phyloP scores from a whole-genome alignment of 257 asterid species.

The Linaria vulgaris region DNA sequence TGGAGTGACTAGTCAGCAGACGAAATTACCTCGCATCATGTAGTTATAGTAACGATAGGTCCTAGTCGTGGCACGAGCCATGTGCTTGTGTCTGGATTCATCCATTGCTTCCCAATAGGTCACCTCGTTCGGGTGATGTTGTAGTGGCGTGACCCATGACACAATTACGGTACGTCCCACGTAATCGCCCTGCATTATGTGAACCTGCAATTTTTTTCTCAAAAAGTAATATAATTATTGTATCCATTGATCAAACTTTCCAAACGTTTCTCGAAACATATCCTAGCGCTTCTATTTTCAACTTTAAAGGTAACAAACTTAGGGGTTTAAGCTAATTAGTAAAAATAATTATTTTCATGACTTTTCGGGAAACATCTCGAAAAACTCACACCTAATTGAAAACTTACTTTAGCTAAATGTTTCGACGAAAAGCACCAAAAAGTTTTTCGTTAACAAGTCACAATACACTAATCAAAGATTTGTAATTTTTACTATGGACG shows the following conservation, averaged over 20 bases:
- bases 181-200: constrained; percentile 52
- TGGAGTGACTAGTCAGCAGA: no score
- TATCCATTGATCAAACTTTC: neutral
- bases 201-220: constrained; percentile 33
- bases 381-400: no score
- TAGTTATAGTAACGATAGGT: constrained; percentile 42
- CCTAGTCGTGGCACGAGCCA: constrained; percentile 28
- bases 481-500: no score
- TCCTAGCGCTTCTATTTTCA: neutral
- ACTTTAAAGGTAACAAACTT: neutral
- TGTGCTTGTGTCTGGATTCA: constrained; percentile 24
- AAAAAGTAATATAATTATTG: neutral
- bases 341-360: no score
- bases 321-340: neutral
- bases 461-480: no score
- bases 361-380: no score
- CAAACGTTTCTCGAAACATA: neutral
- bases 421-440: no score
- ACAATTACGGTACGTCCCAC: constrained; percentile 46
- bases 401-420: no score
- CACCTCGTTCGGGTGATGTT: constrained; percentile 33
- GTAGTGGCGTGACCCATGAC: constrained; percentile 46
- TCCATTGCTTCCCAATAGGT: constrained; percentile 42
- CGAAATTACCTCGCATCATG: no score
- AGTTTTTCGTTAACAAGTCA: no score